Evolutionary conservation across 371 early-diverging fungal genomes (phyloP), one percentile per base, ranked within the genome.

Genomic region (Apophysomyces ossiformis): DNA sequence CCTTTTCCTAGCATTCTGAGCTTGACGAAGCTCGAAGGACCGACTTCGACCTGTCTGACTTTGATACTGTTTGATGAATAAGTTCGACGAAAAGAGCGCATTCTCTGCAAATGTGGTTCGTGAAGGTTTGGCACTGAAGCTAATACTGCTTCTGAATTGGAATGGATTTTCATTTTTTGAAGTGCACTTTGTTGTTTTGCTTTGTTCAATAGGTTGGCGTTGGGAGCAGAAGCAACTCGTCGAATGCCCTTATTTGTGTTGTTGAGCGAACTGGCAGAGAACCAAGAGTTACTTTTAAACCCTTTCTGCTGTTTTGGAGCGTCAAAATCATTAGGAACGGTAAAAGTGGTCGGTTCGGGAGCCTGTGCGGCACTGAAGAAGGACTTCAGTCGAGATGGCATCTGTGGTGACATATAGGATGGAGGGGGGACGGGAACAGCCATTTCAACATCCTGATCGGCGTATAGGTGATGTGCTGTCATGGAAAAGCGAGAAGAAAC

Each of bases 1-100:
- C 97, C 97, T 73, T 94, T 95, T 44, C 97, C 97, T 44, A 97
- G 85, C 70, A 97, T 74, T 72, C 88, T 79, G 47, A 92, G 77
- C 69, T 95, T 95, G 39, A 77, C 82, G 76, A 95, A 96, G 70
- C 90, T 87, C 57, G 82, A 89, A 3, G 97, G 96, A 6, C 89
- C 87, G 1, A 95, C 95, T 66, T 92, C 85, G 12, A 91, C 85
- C 26, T 90, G 83, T 60, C 89, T 89, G 32, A 93, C 82, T 72
- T 87, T 90, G 74, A 93, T 87, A 61, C 92, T 91, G 70, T 85
- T 89, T 64, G 90, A 85, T 13, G 90, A 89, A 71, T 92, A 91
- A 9, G 89, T 90, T 36, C 81, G 63, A 50, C 75, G 69, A 26
- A 45, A 50, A 38, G 63, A 57, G 16, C 46, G 67, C 64, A 64